These are phyloP conservation scores for Halophytophthora batemanensis DNA, from an alignment of 352 stramenopile genomes.

Conservation along the genomic window DNA sequence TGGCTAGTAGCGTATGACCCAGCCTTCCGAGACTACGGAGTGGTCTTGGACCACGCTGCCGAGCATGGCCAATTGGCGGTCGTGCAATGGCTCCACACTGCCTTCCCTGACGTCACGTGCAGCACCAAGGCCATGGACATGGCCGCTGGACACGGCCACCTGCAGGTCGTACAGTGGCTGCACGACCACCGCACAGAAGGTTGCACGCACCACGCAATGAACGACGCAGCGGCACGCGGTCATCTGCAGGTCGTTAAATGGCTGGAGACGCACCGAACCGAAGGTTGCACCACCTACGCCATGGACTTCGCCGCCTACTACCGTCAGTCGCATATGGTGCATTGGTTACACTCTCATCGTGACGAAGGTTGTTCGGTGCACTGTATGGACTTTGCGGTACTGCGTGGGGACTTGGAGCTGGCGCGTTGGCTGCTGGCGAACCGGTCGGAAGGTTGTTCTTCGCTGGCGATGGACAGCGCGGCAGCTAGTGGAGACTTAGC, in stretches of 20 bases:
- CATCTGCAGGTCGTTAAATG: slow-evolving; percentile 31
- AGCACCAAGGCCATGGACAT: slow-evolving; percentile 31
- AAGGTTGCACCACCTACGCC: slow-evolving; percentile 35
- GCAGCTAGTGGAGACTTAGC: slow-evolving; percentile 29
- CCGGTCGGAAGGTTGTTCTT: slow-evolving; percentile 16
- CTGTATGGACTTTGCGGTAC: slow-evolving; percentile 30
- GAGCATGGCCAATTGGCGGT: slow-evolving; percentile 27
- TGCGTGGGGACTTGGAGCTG: slow-evolving; percentile 25
- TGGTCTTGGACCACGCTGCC: slow-evolving; percentile 28
- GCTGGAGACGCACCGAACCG: slow-evolving; percentile 19
- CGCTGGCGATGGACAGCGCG: slow-evolving; percentile 32
- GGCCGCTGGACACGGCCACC: slow-evolving; percentile 32
- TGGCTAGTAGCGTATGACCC: slow-evolving; percentile 25
- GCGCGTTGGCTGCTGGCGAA: slow-evolving; percentile 29
- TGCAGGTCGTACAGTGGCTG: slow-evolving; percentile 53
- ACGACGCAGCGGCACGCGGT: slow-evolving; percentile 24
- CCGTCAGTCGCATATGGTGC: slow-evolving; percentile 27
- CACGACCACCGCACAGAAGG: slow-evolving; percentile 29
- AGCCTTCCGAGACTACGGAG: slow-evolving; percentile 8
- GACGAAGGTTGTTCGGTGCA: slow-evolving; percentile 26
- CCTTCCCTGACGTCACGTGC: slow-evolving; percentile 10
- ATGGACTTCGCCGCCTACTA: slow-evolving; percentile 39
- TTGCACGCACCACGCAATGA: slow-evolving; percentile 29
- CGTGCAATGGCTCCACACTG: slow-evolving; percentile 28
- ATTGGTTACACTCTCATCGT: slow-evolving; percentile 28